Conservation (phyloP, 768 basidiomycete genomes). For the Lactarius vividus region DNA sequence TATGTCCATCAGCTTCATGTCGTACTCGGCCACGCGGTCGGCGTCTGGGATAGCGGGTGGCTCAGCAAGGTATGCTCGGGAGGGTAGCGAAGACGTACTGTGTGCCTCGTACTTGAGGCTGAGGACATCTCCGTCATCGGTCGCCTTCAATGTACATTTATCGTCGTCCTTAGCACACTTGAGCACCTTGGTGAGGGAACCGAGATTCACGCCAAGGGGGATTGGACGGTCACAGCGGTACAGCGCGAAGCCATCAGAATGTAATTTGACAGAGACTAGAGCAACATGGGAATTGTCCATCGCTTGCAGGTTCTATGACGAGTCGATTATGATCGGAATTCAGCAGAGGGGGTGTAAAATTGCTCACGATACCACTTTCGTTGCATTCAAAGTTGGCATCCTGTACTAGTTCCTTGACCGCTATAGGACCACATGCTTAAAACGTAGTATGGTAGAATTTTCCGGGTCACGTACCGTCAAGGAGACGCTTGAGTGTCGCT, state of each 20-base stretch:
- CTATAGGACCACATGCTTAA: slow-evolving; percentile 41
- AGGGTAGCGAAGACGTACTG: slow-evolving; percentile 48
- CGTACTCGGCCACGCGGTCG: slow-evolving; percentile 95
- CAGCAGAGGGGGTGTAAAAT: background rate
- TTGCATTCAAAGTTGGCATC: slow-evolving; percentile 98
- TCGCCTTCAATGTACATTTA: slow-evolving; percentile 83
- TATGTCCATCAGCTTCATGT: slow-evolving; percentile 99
- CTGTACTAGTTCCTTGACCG: slow-evolving; percentile 95
- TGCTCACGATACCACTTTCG: slow-evolving; percentile 84
- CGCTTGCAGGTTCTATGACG: slow-evolving; percentile 74
- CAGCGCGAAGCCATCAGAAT: slow-evolving; percentile 73
- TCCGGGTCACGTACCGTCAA: slow-evolving; percentile 68
- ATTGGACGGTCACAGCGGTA: slow-evolving; percentile 96
- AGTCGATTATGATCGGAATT: background rate
- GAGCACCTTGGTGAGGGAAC: slow-evolving; percentile 88
- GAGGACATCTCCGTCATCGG: slow-evolving; percentile 86
- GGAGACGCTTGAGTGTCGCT: slow-evolving; percentile 83
- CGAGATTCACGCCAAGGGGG: slow-evolving; percentile 85
- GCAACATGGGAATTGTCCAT: slow-evolving; percentile 99
- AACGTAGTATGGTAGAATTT: slow-evolving; percentile 6
- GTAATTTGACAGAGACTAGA: slow-evolving; percentile 84
- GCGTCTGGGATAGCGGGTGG: slow-evolving; percentile 49
- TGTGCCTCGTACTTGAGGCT: slow-evolving; percentile 88
- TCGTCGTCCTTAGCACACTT: slow-evolving; percentile 98
- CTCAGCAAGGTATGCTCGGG: background rate